Conservation (phyloP, 371 early-diverging fungal genomes). For the Apophysomyces elegans region DNA sequence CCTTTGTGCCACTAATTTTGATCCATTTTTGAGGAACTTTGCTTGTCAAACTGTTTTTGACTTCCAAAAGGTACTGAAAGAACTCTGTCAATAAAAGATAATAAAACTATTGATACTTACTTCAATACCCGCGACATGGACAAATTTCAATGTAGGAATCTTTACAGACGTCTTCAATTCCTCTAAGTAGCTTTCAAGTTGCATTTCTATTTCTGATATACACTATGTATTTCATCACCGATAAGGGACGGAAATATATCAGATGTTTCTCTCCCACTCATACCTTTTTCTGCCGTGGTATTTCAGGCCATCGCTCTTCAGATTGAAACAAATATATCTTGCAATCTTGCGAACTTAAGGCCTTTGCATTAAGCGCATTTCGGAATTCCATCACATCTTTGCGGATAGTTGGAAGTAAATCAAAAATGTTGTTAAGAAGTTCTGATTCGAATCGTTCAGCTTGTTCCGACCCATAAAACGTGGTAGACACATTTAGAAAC, state of each 20-base stretch:
- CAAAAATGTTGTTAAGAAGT: slow-evolving; percentile 42
- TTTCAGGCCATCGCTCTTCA: slow-evolving; percentile 59
- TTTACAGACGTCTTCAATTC: slow-evolving; percentile 46
- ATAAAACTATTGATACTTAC: slow-evolving; percentile 30
- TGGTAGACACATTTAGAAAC: slow-evolving; percentile 46
- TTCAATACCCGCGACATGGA: slow-evolving; percentile 65
- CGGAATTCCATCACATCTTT: slow-evolving; percentile 40
- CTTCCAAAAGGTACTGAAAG: slow-evolving; percentile 65
- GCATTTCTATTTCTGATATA: slow-evolving; percentile 53
- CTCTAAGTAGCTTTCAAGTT: slow-evolving; percentile 50
- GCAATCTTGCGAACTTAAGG: slow-evolving; percentile 43
- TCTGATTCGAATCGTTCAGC: slow-evolving; percentile 36
- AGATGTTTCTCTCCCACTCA: slow-evolving; percentile 12
- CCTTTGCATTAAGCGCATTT: slow-evolving; percentile 41
- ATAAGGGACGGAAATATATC: not conserved
- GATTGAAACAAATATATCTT: slow-evolving; percentile 57
- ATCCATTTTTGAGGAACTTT: slow-evolving; percentile 77
- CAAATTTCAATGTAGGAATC: slow-evolving; percentile 54
- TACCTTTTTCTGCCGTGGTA: slow-evolving; percentile 50
- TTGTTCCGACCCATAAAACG: slow-evolving; percentile 11
- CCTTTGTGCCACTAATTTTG: slow-evolving; percentile 81
- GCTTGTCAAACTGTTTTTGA: slow-evolving; percentile 52
- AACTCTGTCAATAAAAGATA: not conserved
- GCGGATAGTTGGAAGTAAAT: slow-evolving; percentile 41
- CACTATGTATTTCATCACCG: slow-evolving; percentile 24